phyloP scores from a whole-genome alignment of 148 eudicot genomes.

The Amaranthus cruentus region DNA sequence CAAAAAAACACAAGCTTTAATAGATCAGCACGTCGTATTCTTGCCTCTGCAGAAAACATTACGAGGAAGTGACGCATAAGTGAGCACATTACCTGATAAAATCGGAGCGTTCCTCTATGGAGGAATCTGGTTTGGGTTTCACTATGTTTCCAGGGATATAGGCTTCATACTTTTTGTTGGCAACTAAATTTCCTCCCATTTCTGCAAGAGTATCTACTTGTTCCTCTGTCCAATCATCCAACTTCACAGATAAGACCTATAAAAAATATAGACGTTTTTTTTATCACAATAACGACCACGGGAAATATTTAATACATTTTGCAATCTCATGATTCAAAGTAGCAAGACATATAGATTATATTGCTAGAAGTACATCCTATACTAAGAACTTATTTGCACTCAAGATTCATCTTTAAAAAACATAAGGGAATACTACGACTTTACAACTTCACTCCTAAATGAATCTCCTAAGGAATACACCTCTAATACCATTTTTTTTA shows the following conservation, averaged over 20 bases:
- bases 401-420: too few relatives aligned
- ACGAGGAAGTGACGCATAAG: not conserved
- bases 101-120: slow-evolving; percentile 73
- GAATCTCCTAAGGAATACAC: too few relatives aligned
- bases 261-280: not conserved
- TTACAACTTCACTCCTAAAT: too few relatives aligned
- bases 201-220: slow-evolving; percentile 60
- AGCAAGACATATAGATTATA: too few relatives aligned
- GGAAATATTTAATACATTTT: too few relatives aligned
- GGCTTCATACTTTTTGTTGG: slow-evolving; percentile 79
- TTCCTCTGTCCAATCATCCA: slow-evolving; percentile 92
- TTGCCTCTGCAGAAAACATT: not conserved
- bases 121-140: slow-evolving; percentile 74
- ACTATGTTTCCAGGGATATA: slow-evolving; percentile 44
- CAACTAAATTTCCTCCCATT: slow-evolving; percentile 77
- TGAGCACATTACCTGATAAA: slow-evolving; percentile 57
- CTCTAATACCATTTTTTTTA: too few relatives aligned
- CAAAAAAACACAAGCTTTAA: not conserved
- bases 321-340: too few relatives aligned
- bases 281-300: not conserved
- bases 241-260: slow-evolving; percentile 77
- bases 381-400: too few relatives aligned
- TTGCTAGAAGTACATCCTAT: too few relatives aligned
- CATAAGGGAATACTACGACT: too few relatives aligned
- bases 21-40: not conserved